phyloP scores from a whole-genome alignment of 805 yeast species.

The Saccharomycopsis selenospora region DNA sequence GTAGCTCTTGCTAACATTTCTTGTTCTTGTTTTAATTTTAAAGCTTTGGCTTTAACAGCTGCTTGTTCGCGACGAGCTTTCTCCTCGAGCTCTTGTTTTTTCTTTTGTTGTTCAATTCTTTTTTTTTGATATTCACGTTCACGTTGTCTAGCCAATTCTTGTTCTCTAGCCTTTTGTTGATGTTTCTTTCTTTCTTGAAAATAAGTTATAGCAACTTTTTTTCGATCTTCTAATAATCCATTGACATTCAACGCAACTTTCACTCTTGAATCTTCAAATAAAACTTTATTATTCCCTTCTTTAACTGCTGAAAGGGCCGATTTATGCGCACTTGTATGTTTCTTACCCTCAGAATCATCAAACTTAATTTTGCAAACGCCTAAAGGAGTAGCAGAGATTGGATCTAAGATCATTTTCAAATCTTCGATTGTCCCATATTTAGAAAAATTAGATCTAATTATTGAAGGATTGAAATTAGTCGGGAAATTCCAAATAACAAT shows the following conservation, averaged over 20 bases:
- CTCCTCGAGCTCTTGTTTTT: constrained; percentile 18
- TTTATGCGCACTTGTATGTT: constrained; percentile 39
- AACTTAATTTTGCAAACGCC: constrained; percentile 62
- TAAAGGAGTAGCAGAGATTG: constrained; percentile 68
- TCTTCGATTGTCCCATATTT: constrained; percentile 58
- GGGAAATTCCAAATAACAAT: constrained; percentile 65
- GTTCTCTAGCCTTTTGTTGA: constrained; percentile 26
- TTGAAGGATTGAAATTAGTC: constrained; percentile 38
- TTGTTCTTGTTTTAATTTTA: constrained; percentile 18
- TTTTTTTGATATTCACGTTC: constrained; percentile 20
- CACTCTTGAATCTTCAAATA: constrained; percentile 46
- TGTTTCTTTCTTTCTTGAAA: constrained; percentile 34
- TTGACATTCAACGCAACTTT: constrained; percentile 46
- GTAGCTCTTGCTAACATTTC: constrained; percentile 3
- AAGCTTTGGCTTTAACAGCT: background rate
- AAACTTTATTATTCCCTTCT: constrained; percentile 34
- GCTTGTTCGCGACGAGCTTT: constrained; percentile 11
- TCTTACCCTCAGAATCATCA: constrained; percentile 46
- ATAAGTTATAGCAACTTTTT: constrained; percentile 29
- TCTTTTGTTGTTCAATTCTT: constrained; percentile 3
- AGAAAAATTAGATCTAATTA: constrained; percentile 46
- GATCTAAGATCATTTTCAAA: constrained; percentile 56
- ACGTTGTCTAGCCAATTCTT: constrained; percentile 21
- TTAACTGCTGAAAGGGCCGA: constrained; percentile 41
- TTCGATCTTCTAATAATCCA: constrained; percentile 31